A percentile compares a stretch with the other conserved stretches of the same genome.
Evolutionary conservation across 2,329 filamentous ascomycete genomes (phyloP).

Genomic region (Neodidymelliopsis sp.): DNA sequence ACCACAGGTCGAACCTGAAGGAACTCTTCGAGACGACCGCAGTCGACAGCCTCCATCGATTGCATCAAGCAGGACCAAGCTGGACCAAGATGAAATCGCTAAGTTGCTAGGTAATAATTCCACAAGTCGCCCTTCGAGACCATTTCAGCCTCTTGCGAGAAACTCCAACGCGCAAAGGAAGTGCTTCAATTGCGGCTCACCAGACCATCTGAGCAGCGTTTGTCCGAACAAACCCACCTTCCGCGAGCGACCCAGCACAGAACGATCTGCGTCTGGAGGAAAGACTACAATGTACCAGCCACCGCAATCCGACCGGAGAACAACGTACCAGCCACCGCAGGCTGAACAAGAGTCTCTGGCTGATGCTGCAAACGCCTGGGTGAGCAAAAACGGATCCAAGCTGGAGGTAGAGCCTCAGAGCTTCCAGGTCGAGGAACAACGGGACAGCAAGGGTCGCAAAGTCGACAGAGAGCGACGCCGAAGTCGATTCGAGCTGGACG

Average conservation of each 20-base stretch:
- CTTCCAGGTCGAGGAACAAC: conserved; percentile 17
- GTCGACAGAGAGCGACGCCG: conserved; percentile 32
- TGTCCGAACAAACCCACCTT: conserved; percentile 38
- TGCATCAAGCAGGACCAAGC: conserved; percentile 26
- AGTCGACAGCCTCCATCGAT: conserved; percentile 7
- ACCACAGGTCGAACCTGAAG: conserved; percentile 13
- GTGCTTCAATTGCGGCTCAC: conserved; percentile 41
- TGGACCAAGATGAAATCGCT: conserved; percentile 41
- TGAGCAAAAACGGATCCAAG: conserved; percentile 24
- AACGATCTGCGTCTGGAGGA: conserved; percentile 9
- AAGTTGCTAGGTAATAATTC: conserved; percentile 30
- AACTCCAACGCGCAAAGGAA: conserved; percentile 31
- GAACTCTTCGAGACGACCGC: conserved; percentile 4
- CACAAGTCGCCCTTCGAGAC: conserved; percentile 16
- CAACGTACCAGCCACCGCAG: conserved; percentile 3
- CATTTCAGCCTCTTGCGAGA: conserved; percentile 35
- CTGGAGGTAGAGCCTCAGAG: conserved; percentile 22
- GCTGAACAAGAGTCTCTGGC: conserved; percentile 25
- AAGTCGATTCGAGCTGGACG: conserved; percentile 34
- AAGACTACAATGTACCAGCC: conserved; percentile 17
- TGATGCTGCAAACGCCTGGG: conserved; percentile 40
- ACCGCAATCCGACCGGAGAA: conserved; percentile 11
- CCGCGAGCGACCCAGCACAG: conserved; percentile 20
- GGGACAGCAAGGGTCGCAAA: conserved; percentile 29
- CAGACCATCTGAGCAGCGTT: conserved; percentile 31